Base-by-base conservation (phyloP, 2,329 filamentous ascomycete species). In the Calonectria multiphialidica region DNA sequence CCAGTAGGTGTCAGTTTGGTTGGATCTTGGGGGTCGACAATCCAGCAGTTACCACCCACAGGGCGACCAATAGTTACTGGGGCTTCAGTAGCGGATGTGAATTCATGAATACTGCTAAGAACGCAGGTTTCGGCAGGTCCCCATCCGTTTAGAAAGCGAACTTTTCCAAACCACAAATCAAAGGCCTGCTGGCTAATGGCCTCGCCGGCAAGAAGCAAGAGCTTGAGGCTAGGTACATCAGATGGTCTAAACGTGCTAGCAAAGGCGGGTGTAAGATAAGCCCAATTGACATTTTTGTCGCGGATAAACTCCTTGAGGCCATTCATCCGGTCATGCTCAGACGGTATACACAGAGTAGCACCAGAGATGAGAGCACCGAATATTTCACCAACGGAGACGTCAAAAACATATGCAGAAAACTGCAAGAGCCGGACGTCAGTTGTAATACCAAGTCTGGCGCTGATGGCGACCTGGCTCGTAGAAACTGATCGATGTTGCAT, bases 1-100 rank as follows among this genome's bases (percentile, higher is more conserved):
- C 62, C 62, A 16, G 45, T 53, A 10, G 62, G 62, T 21, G 62
- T 30, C 23, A 65, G 7, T 21, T 49, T 33, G 2, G 15, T 40
- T 15, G 62, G 45, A 33, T 65, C 45, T 40, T 65, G 44, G 16
- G 62, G 28, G 21, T 65, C 47, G 5, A 65, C 62, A n/a, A 65
- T 30, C 62, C 62, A 65, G 23, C 62, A 2, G 82, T 63, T 0
- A 86, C 87, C 73, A 88, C 68, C 66, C 1, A 72, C 63, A 2
- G 63, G 66, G 1, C 66, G 70, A 1, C 47, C 70, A 28, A 65
- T 62, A 5, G 7, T 66, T 2, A 47, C 55, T 42, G 42, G 59
- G 16, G 23, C 68, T 8, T 30, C 42, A 18, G 15, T 47, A 50
- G 57, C 9, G 12, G 61, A 42, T 5, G 44, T 44, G 6, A 40